Evolutionary conservation across 2,329 filamentous ascomycete genomes (phyloP).

Genomic region (Ceratocystis destructans): DNA sequence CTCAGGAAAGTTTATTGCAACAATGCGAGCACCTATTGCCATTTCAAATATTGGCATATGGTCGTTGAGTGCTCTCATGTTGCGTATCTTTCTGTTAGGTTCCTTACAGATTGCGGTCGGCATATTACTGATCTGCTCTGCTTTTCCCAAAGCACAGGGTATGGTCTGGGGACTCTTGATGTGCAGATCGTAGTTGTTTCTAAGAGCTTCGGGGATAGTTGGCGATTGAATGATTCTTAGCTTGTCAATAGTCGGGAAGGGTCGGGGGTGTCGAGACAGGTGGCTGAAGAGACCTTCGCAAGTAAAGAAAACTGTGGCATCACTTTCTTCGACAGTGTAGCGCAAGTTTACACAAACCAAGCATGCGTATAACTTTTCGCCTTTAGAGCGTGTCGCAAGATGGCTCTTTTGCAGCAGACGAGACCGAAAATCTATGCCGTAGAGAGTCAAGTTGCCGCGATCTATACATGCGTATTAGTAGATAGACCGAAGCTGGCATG

Average conservation of each 20-base stretch:
- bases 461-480: constrained; percentile 25
- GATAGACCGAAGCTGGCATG: not conserved
- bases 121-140: constrained; percentile 29
- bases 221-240: constrained; percentile 35
- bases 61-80: constrained; percentile 34
- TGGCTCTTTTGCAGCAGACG: constrained; percentile 45
- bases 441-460: constrained; percentile 34
- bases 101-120: constrained; percentile 35
- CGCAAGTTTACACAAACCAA: constrained; percentile 40
- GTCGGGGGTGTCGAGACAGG: constrained; percentile 39
- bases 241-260: constrained; percentile 36
- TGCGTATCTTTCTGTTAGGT: constrained; percentile 35
- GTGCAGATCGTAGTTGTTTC: constrained; percentile 42
- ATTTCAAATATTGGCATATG: constrained; percentile 34
- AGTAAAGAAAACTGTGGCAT: constrained; percentile 43
- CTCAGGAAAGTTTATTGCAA: constrained; percentile 38
- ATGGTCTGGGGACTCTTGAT: constrained; percentile 30
- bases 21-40: constrained; percentile 35
- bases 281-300: constrained; percentile 40
- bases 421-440: constrained; percentile 36
- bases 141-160: constrained; percentile 32
- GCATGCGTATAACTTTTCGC: constrained; percentile 42
- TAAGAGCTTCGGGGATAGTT: constrained; percentile 29
- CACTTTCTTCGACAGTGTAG: constrained; percentile 38
- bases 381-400: constrained; percentile 34